These are phyloP conservation scores for Mycena kentingensis DNA, from an alignment of 768 basidiomycete genomes.

Conservation along the genomic window DNA sequence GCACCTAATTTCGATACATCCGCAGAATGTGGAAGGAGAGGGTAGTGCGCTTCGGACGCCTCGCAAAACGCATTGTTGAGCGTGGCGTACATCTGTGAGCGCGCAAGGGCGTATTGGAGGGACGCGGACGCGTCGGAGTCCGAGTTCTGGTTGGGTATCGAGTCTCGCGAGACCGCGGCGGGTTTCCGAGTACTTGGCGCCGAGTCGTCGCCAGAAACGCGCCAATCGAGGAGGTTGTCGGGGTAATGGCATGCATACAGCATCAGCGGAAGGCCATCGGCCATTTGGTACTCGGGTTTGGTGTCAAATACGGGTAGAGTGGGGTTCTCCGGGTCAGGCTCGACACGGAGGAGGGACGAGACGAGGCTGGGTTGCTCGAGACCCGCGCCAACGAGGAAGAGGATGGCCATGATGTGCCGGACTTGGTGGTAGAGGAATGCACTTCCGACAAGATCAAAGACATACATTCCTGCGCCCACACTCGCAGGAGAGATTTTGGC, in stretches of 20 bases:
- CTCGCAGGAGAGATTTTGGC: conserved; percentile 61
- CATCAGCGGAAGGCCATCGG: conserved; percentile 85
- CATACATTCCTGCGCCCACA: conserved; percentile 47
- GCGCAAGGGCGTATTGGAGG: conserved; percentile 53
- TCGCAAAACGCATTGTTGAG: conserved; percentile 67
- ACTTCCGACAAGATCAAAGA: conserved; percentile 82
- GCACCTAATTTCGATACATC: conserved; percentile 29
- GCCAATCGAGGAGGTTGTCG: conserved; percentile 71
- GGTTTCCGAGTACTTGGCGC: too few relatives aligned
- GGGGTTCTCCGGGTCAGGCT: conserved; percentile 38
- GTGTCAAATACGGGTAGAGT: conserved; percentile 51
- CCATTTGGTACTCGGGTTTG: conserved; percentile 94
- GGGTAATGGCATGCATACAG: conserved; percentile 88
- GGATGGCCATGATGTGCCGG: conserved; percentile 87
- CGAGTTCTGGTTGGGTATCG: too few relatives aligned
- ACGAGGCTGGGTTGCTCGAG: conserved; percentile 76
- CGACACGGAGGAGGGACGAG: conserved; percentile 71
- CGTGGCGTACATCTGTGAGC: conserved; percentile 64
- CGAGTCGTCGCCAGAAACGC: too few relatives aligned
- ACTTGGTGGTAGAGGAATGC: conserved; percentile 97
- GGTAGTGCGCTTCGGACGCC: conserved; percentile 55
- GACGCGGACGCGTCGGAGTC: conserved; percentile 32
- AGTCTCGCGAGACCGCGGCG: too few relatives aligned
- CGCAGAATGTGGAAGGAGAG: too few relatives aligned
- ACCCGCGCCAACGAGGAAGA: conserved; percentile 85